Conservation (phyloP, 805 yeast species). For the Schwanniomyces vanrijiae region DNA sequence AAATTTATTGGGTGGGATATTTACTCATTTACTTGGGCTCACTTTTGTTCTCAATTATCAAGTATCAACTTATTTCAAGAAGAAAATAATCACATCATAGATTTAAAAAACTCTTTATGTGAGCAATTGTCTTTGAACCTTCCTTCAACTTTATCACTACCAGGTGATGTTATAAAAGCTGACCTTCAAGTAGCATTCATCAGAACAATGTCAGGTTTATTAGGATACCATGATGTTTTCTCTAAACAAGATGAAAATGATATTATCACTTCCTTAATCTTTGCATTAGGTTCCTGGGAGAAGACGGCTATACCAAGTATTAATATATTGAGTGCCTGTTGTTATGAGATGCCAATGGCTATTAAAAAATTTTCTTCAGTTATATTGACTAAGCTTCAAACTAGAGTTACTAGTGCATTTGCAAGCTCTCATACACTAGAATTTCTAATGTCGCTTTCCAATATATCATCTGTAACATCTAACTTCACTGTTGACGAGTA, state of each 20-base stretch:
- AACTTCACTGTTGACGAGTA: constrained; percentile 76
- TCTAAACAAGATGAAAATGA: constrained; percentile 61
- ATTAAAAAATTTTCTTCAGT: constrained; percentile 66
- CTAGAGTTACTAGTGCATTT: constrained; percentile 66
- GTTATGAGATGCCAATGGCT: constrained; percentile 77
- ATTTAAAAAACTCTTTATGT: constrained; percentile 50
- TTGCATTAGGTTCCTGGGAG: constrained; percentile 73
- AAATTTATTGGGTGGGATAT: constrained; percentile 67
- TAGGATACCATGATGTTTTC: constrained; percentile 58
- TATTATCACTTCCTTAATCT: constrained; percentile 56
- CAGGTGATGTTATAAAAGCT: constrained; percentile 48
- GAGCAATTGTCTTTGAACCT: constrained; percentile 56
- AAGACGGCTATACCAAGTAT: constrained; percentile 76
- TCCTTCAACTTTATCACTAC: constrained; percentile 41
- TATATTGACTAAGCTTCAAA: constrained; percentile 73
- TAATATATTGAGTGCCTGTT: constrained; percentile 71
- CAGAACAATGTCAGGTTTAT: constrained; percentile 58
- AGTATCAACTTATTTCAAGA: constrained; percentile 53
- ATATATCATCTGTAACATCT: constrained; percentile 64
- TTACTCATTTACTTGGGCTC: constrained; percentile 65
- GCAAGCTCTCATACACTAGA: constrained; percentile 76
- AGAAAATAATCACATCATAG: constrained; percentile 36
- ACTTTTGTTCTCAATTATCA: constrained; percentile 68
- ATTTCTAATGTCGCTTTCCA: constrained; percentile 63
- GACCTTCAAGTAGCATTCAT: constrained; percentile 68